These are phyloP conservation scores for Saccharomyces jurei DNA, from an alignment of 805 yeast species.

Conservation along the genomic window DNA sequence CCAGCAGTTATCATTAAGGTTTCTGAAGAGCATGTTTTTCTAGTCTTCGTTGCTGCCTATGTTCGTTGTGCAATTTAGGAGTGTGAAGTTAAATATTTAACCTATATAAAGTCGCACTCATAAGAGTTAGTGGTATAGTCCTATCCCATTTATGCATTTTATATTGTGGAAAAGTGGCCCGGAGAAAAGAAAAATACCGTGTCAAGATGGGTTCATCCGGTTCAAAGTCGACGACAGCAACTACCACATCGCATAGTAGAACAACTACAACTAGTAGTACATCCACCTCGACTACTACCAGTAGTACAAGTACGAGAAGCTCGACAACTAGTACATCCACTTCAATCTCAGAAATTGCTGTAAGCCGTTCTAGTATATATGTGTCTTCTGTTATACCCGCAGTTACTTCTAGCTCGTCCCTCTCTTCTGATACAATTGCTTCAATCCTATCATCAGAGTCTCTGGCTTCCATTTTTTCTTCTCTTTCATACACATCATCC, in stretches of 20 bases:
- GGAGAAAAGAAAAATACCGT: background rate
- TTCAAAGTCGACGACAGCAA: background rate
- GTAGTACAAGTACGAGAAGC: background rate
- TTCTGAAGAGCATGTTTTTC: background rate
- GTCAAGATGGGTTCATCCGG: background rate
- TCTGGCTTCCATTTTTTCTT: background rate
- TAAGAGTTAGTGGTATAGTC: background rate
- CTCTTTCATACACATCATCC: background rate
- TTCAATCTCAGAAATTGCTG: background rate
- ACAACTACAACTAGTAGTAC: background rate
- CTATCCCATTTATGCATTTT: background rate
- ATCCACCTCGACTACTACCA: background rate
- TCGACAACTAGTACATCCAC: background rate
- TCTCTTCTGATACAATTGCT: background rate
- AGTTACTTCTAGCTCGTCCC: background rate
- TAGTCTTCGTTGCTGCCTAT: background rate
- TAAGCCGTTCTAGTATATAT: background rate
- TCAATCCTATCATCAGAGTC: background rate
- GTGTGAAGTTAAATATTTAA: background rate
- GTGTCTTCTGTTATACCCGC: background rate
- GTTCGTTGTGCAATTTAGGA: background rate
- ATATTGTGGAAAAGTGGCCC: background rate
- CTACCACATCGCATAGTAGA: background rate
- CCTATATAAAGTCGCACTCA: background rate
- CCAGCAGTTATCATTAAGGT: background rate